Conservation (phyloP, 225 moss, liverwort and hornwort genomes). For the Thuidium tamariscinum region DNA sequence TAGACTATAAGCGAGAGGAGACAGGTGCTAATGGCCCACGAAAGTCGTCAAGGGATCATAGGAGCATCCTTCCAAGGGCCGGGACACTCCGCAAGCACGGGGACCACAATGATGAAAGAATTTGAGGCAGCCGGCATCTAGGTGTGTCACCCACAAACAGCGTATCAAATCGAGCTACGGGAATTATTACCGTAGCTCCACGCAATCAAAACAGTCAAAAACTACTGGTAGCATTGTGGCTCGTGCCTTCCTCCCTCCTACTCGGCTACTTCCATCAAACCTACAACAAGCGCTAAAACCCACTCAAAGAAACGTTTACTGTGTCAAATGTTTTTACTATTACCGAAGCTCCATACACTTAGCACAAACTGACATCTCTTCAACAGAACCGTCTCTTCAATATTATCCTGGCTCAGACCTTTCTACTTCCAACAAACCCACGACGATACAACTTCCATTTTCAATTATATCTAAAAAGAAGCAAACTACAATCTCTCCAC, state of each 20-base stretch:
- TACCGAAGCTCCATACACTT: background rate
- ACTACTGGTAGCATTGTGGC: background rate
- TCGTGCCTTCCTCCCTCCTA: background rate
- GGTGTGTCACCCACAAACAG: background rate
- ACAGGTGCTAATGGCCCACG: background rate
- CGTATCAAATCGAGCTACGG: background rate
- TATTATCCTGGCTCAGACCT: background rate
- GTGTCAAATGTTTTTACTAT: background rate
- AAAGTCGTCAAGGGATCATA: background rate
- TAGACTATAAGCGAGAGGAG: background rate
- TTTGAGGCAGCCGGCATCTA: background rate
- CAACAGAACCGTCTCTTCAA: background rate
- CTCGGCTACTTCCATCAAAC: background rate
- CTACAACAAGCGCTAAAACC: background rate
- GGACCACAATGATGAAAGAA: conserved; percentile 1
- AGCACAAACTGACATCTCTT: background rate
- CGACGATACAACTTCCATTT: no score
- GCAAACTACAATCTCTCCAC: background rate
- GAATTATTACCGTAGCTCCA: background rate
- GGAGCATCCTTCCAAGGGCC: background rate
- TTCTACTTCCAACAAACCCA: background rate
- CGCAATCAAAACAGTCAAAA: background rate
- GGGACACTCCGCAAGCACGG: background rate
- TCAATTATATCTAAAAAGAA: background rate
- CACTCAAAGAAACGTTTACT: background rate